Evolutionary conservation across 148 eudicot species (phyloP).

Genomic region (Agrostemma githago): DNA sequence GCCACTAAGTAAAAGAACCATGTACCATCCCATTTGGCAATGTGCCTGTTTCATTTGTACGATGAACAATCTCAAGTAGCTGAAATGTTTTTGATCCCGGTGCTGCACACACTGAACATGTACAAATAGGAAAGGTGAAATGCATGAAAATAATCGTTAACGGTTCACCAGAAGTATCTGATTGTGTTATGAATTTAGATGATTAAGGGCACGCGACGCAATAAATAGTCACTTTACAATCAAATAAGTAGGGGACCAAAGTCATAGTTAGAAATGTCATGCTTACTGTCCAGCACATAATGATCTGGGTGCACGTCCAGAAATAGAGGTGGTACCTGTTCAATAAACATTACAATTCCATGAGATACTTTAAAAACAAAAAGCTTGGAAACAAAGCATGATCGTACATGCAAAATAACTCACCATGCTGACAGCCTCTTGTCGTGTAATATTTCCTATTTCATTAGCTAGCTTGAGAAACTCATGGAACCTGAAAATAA

Average conservation of each 20-base stretch:
- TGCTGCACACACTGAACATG: conserved; percentile 93
- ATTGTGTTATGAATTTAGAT: not conserved
- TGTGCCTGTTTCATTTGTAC: conserved; percentile 42
- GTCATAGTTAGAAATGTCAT: conserved; percentile 8
- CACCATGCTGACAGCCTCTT: conserved; percentile 99
- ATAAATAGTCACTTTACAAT: not conserved
- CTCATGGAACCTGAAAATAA: conserved; percentile 80
- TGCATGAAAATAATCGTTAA: not conserved
- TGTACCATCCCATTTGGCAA: conserved; percentile 85
- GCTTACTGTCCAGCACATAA: conserved; percentile 95
- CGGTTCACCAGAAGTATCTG: not conserved
- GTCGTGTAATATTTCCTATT: conserved; percentile 95
- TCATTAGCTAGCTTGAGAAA: conserved; percentile 93
- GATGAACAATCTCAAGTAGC: conserved; percentile 88
- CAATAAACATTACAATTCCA: conserved; percentile 14
- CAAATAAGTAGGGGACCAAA: not conserved
- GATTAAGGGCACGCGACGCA: not conserved
- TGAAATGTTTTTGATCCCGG: conserved; percentile 99
- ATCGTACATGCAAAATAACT: conserved; percentile 26
- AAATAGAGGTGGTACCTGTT: conserved; percentile 91
- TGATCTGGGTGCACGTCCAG: conserved; percentile 87
- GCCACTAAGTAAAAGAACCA: conserved; percentile 11
- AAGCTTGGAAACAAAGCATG: not conserved
- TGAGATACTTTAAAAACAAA: not conserved
- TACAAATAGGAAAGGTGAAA: not conserved